Conservation (phyloP, 768 basidiomycete species). For the Boletus barrowsii region DNA sequence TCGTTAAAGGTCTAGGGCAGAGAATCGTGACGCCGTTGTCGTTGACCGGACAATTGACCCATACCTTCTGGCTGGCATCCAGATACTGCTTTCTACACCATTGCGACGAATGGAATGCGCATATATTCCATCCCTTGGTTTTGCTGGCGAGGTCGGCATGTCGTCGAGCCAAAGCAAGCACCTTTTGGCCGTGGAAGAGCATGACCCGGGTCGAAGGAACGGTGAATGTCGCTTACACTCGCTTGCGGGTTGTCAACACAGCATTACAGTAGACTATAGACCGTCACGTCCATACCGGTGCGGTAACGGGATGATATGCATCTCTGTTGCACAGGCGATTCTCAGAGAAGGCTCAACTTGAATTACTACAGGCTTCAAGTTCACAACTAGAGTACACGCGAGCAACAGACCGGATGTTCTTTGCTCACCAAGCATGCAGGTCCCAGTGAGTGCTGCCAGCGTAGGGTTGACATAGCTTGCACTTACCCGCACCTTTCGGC, state of each 20-base stretch:
- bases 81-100: conserved; percentile 37
- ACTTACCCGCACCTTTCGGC: too few relatives aligned
- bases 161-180: conserved; percentile 3
- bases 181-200: conserved; percentile 10
- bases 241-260: neutral
- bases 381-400: too few relatives aligned
- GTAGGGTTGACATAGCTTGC: too few relatives aligned
- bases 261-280: too few relatives aligned
- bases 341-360: too few relatives aligned
- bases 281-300: too few relatives aligned
- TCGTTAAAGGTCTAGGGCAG: conserved; percentile 34
- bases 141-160: conserved; percentile 4
- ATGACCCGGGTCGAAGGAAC: conserved; percentile 7
- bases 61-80: conserved; percentile 45
- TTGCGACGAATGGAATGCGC: conserved; percentile 42
- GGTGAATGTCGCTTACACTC: neutral
- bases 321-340: too few relatives aligned
- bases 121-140: conserved; percentile 23
- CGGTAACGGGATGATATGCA: too few relatives aligned
- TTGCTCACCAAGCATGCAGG: too few relatives aligned
- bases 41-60: neutral
- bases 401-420: too few relatives aligned
- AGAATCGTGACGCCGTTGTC: neutral
- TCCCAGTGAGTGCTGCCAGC: too few relatives aligned
- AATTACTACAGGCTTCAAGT: too few relatives aligned